phyloP scores from a whole-genome alignment of 225 moss, liverwort and hornwort genomes.

The Physcomitrium patens region DNA sequence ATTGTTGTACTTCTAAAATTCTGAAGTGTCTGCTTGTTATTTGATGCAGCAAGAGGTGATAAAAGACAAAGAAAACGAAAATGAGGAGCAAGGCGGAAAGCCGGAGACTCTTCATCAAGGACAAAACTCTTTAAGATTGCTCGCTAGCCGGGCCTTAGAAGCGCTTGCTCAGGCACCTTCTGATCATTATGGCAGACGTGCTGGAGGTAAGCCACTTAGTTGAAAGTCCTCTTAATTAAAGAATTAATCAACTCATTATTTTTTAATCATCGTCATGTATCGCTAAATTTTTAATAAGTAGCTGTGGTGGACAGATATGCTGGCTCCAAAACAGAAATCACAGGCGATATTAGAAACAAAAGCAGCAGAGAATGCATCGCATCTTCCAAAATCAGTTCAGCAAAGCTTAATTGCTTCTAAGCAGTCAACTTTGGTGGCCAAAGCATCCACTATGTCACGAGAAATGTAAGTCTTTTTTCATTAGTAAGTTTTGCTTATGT shows the following conservation, averaged over 20 bases:
- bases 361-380: slow-evolving; percentile 12
- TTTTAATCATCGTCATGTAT: background rate
- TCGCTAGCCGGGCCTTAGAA: slow-evolving; percentile 45
- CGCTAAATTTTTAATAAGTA: slow-evolving; percentile 4
- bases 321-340: slow-evolving; percentile 30
- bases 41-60: slow-evolving; percentile 39
- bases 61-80: slow-evolving; percentile 20
- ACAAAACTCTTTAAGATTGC: slow-evolving; percentile 30
- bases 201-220: slow-evolving; percentile 29
- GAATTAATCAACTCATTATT: background rate
- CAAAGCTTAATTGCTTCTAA: background rate
- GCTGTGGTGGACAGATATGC: slow-evolving; percentile 29
- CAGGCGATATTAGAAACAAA: slow-evolving; percentile 21
- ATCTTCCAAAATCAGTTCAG: slow-evolving; percentile 1
- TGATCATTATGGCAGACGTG: slow-evolving; percentile 22
- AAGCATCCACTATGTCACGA: slow-evolving; percentile 13
- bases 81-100: background rate
- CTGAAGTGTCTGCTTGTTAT: slow-evolving; percentile 10
- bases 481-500: background rate
- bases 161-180: slow-evolving; percentile 50
- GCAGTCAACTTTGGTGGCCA: background rate
- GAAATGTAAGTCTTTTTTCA: slow-evolving; percentile 31
- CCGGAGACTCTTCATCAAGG: slow-evolving; percentile 16
- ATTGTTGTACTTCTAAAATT: background rate
- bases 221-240: too few species aligned